phyloP scores from a whole-genome alignment of 1,139 yeast genomes.

The Hemisphaericaspora subhashii region DNA sequence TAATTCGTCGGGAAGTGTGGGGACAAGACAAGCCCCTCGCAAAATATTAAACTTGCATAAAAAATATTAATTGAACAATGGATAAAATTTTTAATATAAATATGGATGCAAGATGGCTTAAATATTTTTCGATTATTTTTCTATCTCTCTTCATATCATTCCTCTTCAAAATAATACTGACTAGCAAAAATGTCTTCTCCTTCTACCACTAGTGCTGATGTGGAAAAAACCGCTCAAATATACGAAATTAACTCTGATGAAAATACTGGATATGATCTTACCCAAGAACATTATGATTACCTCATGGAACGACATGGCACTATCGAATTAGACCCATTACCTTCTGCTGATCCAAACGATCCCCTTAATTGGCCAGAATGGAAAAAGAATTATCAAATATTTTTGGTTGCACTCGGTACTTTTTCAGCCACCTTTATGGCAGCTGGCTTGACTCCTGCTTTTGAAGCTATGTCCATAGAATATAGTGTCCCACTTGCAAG shows the following conservation, averaged over 20 bases:
- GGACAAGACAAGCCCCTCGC: too few species aligned
- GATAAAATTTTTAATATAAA: not conserved
- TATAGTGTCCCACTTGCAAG: constrained; percentile 14
- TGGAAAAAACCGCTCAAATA: constrained; percentile 9
- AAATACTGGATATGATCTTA: constrained; percentile 2
- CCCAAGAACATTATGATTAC: constrained; percentile 15
- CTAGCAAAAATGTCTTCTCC: constrained; percentile 6
- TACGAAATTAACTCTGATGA: constrained; percentile 6
- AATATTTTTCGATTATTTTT: not conserved
- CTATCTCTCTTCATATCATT: too few species aligned
- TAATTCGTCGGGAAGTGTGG: too few species aligned
- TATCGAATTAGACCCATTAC: constrained; percentile 17
- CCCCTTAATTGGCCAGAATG: constrained; percentile 20
- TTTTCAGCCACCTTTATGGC: constrained; percentile 19
- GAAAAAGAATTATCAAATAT: constrained; percentile 15
- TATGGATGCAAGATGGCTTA: constrained; percentile 2
- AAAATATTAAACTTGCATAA: too few species aligned
- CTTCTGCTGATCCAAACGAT: constrained; percentile 17
- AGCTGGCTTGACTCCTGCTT: constrained; percentile 20
- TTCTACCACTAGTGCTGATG: constrained; percentile 4
- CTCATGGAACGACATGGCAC: constrained; percentile 18
- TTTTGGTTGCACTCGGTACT: constrained; percentile 17
- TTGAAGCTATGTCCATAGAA: constrained; percentile 14
- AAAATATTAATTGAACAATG: too few species aligned
- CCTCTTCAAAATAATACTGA: constrained; percentile 3